Base-by-base conservation (phyloP, 345 rosid genomes). In the Brassica juncea region DNA sequence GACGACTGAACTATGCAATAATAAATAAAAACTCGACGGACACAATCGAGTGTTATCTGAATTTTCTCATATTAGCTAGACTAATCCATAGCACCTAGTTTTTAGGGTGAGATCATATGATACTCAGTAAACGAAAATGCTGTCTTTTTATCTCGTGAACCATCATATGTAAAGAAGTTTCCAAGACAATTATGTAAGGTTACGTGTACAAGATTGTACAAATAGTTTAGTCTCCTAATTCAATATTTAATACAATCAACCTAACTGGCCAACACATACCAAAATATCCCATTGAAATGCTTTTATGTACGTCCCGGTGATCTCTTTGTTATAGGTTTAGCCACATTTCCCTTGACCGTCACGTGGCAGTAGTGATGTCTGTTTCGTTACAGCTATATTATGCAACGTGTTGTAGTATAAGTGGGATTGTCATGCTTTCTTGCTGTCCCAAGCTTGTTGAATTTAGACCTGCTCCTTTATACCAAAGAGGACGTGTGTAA, bases 401-500 rank as follows among this genome's bases (percentile, higher is more conserved):
- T 25, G 70, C 34, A 59, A 79, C 82, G 74, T 79, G 82, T 28
- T 63, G 4, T 11, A 11, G 25, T 0, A 27, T 19, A n/a, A 60
- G 1, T 68, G 64, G 71, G 6, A 61, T 62, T 52, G 37, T 74
- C 71, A 66, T 80, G 71, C 79, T 74, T 80, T 73, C 64, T 69
- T 52, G 78, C 79, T 74, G 79, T 80, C 71, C 34, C 79, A 62
- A 62, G 75, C 75, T 69, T 68, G 52, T 58, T 80, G 71, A 80
- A 27, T 47, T 69, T 80, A 61, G 66, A 49, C 21, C 70, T 66
- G n/a, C 73, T 39, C 68, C 73, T 59, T 67, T 67, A 52, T 61
- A 80, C 59, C 71, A 61, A 74, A 63, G 79, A 16, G 79, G 82
- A 80, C 82, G 49, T 74, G 82, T 80, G 82, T 80, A 49, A 62